Conservation (phyloP, 345 rosid species). For the Melastoma malabathricum region DNA sequence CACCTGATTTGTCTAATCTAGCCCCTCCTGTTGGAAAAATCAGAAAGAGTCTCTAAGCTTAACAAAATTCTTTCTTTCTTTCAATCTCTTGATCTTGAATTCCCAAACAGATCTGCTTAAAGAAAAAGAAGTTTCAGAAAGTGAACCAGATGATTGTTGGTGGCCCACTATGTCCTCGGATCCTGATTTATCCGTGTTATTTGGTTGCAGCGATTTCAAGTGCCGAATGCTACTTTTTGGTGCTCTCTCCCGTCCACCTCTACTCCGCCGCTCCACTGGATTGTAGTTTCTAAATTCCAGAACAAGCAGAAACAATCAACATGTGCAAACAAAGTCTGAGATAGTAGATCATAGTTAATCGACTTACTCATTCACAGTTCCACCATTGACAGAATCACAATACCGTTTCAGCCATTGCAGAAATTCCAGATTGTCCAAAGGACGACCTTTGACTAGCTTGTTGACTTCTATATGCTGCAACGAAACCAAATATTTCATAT, state of each 20-base stretch:
- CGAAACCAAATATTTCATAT: not conserved
- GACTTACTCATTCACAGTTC: constrained; percentile 83
- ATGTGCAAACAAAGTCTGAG: not conserved
- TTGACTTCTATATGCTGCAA: constrained; percentile 86
- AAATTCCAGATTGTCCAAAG: constrained; percentile 97
- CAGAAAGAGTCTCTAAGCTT: too few species aligned
- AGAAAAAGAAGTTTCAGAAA: constrained; percentile 2
- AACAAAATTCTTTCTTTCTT: not conserved
- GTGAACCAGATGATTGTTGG: constrained; percentile 26
- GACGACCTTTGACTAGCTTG: constrained; percentile 81
- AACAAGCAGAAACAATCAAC: too few species aligned
- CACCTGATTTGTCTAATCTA: constrained; percentile 38
- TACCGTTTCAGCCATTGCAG: constrained; percentile 91
- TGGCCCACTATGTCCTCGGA: constrained; percentile 17
- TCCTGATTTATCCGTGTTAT: constrained; percentile 33
- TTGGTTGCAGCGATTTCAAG: constrained; percentile 69
- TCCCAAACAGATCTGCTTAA: not conserved
- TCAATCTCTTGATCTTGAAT: constrained; percentile 2
- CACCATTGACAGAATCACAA: constrained; percentile 93
- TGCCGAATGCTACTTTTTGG: constrained; percentile 38
- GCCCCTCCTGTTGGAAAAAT: constrained; percentile 24
- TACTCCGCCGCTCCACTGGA: constrained; percentile 76
- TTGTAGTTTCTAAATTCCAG: constrained; percentile 53
- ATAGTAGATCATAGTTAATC: not conserved
- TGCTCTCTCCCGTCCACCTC: constrained; percentile 54